Base-by-base conservation (phyloP, 345 rosid species). In the Brassica carinata region DNA sequence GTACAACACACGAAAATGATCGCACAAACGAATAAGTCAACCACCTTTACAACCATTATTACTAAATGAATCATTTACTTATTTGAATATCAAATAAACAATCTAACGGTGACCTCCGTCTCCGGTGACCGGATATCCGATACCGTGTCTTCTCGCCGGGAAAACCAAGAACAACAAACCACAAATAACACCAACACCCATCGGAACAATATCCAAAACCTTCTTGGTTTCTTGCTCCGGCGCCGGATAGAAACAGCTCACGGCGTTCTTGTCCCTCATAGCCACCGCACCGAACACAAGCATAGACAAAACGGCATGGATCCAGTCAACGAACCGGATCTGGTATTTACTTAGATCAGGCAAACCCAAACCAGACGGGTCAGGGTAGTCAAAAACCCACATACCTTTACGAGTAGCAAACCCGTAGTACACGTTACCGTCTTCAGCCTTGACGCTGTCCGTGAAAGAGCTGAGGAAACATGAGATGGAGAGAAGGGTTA, bases 141-240 rank as follows among this genome's bases (percentile, higher is more conserved):
- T 82, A n/a, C 99, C 99, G 72, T 93, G 98, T 73, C 99, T 85
- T 65, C 89, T 89, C 9, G 97, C 86, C 7, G 98, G 99, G 23
- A 96, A 96, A 74, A 90, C 86, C 75, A 89, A 67, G 23, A 96
- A 93, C 83, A 96, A 67, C 84, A 93, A 73, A 74, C 94, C 69
- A 51, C 94, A 85, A 7, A 96, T 79, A 11, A 96, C 79, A 3
- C 98, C 99, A 63, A 90, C 79, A 5, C 97, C 99, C 29, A 90
- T 58, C 0, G 99, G 98, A 72, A 81, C 84, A 40, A 91, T 89
- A 73, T 84, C 82, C 82, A 93, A 74, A 68, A 91, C 90, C 87
- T 96, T 87, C 79, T 88, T 86, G 2, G 89, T 83, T 67, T 81
- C 85, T 55, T 81, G 88, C 65, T 80, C 72, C 1, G 99, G 97